A percentile compares a stretch with the other conserved stretches of the same genome.
phyloP scores from a whole-genome alignment of 2,329 filamentous ascomycete genomes.

The Parastagonospora nodorum region DNA sequence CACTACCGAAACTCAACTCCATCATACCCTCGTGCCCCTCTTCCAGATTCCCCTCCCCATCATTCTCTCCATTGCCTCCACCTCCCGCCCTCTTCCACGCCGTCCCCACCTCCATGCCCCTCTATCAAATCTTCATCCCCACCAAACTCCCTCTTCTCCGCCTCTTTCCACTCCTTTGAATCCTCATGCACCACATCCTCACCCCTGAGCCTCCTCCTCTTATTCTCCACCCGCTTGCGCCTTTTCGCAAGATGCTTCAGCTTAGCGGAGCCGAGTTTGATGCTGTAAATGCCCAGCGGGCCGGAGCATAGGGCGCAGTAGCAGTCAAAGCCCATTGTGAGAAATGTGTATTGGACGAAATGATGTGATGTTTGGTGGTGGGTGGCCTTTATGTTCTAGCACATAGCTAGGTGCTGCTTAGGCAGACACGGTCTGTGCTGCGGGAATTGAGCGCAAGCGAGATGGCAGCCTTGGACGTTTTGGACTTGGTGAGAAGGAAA shows the following conservation, averaged over 20 bases:
- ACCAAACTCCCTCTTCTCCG: not conserved
- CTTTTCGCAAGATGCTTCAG: slow-evolving; percentile 8
- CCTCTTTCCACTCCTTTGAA: not conserved
- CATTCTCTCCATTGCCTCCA: not conserved
- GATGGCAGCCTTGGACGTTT: not conserved
- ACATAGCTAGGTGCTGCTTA: not conserved
- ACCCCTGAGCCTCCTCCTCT: slow-evolving; percentile 5
- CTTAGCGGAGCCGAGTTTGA: slow-evolving; percentile 10
- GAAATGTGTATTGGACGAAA: not conserved
- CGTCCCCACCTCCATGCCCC: no score
- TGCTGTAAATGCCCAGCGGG: slow-evolving; percentile 1
- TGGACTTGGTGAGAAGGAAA: no score
- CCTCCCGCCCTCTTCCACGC: no score
- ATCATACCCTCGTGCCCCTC: not conserved
- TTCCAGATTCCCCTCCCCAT: not conserved
- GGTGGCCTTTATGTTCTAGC: no score
- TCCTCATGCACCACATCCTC: slow-evolving; percentile 8
- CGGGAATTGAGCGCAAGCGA: not conserved
- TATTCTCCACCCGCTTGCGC: slow-evolving; percentile 3
- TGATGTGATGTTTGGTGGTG: no score
- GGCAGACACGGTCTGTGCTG: slow-evolving; percentile 4
- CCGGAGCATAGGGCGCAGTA: slow-evolving; percentile 25
- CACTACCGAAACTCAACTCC: no score
- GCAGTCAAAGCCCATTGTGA: slow-evolving; percentile 23
- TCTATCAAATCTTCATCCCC: not conserved